Conservation (phyloP, 306 rosid genomes). For the Lupinus albus region DNA sequence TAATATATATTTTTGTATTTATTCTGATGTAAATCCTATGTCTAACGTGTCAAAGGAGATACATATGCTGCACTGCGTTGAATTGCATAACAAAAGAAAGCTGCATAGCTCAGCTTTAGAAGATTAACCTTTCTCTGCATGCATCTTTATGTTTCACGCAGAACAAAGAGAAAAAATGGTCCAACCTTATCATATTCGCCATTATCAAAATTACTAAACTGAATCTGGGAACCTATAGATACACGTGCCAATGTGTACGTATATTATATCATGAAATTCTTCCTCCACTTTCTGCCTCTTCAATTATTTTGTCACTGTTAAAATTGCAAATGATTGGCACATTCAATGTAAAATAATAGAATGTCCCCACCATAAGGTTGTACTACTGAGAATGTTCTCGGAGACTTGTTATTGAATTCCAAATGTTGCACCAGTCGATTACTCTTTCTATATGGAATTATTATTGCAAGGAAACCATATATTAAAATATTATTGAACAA, state of each 20-base stretch:
- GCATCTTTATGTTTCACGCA: conserved; percentile 13
- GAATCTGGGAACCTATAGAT: conserved; percentile 30
- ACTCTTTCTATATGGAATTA: neutral
- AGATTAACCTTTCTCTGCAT: conserved; percentile 37
- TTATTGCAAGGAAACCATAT: neutral
- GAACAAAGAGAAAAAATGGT: conserved; percentile 13
- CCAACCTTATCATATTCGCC: conserved; percentile 26
- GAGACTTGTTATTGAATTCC: too few relatives aligned
- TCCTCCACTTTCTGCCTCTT: conserved; percentile 16
- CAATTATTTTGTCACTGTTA: neutral
- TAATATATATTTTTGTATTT: neutral
- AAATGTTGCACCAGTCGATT: too few relatives aligned
- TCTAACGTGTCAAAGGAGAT: conserved; percentile 36
- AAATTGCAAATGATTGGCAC: conserved; percentile 36
- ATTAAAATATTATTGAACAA: too few relatives aligned
- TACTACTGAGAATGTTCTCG: conserved; percentile 36
- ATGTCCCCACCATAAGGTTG: conserved; percentile 35
- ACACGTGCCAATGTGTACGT: conserved; percentile 11
- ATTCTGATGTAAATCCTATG: conserved; percentile 21
- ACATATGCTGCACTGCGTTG: conserved; percentile 23
- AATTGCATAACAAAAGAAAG: conserved; percentile 38
- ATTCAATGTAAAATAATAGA: conserved; percentile 33
- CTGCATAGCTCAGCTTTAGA: conserved; percentile 43
- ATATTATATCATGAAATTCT: conserved; percentile 1
- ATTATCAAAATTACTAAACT: neutral